A percentile compares a stretch with the other conserved stretches of the same genome.
phyloP scores from a whole-genome alignment of 257 asterid genomes.

The Cordia subcordata region DNA sequence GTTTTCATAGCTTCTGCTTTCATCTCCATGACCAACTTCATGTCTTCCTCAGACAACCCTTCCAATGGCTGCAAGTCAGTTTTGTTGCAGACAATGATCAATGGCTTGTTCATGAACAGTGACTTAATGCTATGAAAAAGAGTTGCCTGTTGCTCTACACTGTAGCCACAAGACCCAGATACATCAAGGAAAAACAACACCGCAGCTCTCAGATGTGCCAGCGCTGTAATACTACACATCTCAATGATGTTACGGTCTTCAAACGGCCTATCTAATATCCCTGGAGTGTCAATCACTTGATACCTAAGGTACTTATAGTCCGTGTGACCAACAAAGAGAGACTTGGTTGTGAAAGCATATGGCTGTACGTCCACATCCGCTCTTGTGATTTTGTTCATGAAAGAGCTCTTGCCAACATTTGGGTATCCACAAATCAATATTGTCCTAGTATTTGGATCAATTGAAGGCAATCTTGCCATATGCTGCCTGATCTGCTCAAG shows the following conservation, averaged over 20 bases:
- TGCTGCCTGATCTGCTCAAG: conserved; percentile 97
- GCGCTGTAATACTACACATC: conserved; percentile 97
- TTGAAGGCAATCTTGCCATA: conserved; percentile 89
- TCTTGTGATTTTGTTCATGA: conserved; percentile 85
- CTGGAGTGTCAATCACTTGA: conserved; percentile 97
- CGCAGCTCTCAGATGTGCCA: conserved; percentile 93
- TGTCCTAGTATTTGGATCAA: conserved; percentile 91
- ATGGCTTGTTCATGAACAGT: conserved; percentile 81
- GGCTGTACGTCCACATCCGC: conserved; percentile 97
- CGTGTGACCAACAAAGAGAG: conserved; percentile 89
- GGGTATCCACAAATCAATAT: conserved; percentile 96
- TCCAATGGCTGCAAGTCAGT: conserved; percentile 85
- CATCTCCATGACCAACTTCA: conserved; percentile 77
- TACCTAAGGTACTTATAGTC: conserved; percentile 85
- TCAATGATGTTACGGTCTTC: conserved; percentile 97
- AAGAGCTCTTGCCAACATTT: conserved; percentile 95
- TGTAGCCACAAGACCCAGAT: conserved; percentile 95
- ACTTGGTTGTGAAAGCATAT: conserved; percentile 95
- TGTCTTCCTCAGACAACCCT: conserved; percentile 73
- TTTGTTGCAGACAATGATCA: conserved; percentile 83
- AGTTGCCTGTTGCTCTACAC: conserved; percentile 86
- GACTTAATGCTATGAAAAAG: conserved; percentile 94
- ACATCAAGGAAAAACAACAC: conserved; percentile 86
- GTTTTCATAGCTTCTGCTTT: conserved; percentile 89
- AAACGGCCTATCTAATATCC: conserved; percentile 88